Evolutionary conservation across 2,329 filamentous ascomycete species (phyloP).

Genomic region (Nemania bipapillata): DNA sequence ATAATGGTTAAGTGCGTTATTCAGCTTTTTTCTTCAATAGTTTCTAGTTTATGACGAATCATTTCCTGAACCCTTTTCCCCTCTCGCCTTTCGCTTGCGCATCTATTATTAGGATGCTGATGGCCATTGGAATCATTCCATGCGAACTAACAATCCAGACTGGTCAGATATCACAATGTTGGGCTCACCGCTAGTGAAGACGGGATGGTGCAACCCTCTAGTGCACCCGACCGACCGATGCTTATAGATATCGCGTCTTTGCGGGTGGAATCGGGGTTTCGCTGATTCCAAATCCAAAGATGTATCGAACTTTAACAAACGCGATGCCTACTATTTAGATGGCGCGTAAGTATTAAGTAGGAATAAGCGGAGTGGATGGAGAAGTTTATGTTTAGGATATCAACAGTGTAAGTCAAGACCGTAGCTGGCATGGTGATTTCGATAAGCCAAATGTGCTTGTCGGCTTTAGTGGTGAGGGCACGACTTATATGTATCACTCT

Average conservation of each 20-base stretch:
- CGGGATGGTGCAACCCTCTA: neutral
- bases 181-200: neutral
- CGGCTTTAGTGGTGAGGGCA: neutral
- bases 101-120: neutral
- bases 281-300: neutral
- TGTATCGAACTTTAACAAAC: neutral
- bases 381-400: neutral
- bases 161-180: constrained; percentile 23
- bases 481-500: neutral
- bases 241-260: neutral
- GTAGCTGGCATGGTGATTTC: neutral
- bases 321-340: neutral
- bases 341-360: neutral
- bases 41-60: too few species aligned
- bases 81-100: neutral
- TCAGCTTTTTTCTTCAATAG: neutral
- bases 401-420: neutral
- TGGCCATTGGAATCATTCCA: neutral
- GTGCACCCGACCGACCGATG: neutral
- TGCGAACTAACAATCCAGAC: neutral
- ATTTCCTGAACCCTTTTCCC: too few species aligned
- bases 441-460: neutral
- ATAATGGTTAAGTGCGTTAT: neutral
- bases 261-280: constrained; percentile 1
- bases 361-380: neutral